Conservation (phyloP, 164 flowering plant species). For the Vitis rotundifolia region DNA sequence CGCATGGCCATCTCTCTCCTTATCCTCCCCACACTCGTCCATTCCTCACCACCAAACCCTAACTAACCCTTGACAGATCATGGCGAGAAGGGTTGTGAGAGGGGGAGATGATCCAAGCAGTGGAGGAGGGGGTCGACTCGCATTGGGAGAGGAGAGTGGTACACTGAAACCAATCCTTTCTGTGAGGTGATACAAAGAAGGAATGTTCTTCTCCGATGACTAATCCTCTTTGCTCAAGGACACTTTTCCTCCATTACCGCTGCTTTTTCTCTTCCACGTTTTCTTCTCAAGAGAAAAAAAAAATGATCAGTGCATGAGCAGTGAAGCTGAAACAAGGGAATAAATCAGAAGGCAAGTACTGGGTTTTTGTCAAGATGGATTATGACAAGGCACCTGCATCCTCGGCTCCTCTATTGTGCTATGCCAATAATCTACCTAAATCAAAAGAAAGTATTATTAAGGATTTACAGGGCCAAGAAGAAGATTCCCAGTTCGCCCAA, state of each 20-base stretch:
- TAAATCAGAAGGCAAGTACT: not conserved
- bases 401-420: constrained; percentile 12
- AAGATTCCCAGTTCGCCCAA: not conserved
- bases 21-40: constrained; percentile 6
- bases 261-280: no score
- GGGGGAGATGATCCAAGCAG: not conserved
- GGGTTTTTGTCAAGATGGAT: not conserved
- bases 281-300: no score
- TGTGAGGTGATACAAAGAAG: no score
- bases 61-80: constrained; percentile 1
- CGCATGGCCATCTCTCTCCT: constrained; percentile 18
- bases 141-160: not conserved
- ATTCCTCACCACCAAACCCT: constrained; percentile 15
- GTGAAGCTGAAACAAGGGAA: not conserved
- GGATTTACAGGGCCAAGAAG: no score
- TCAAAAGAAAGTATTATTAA: not conserved
- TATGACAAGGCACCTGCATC: not conserved
- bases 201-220: no score
- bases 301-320: no score
- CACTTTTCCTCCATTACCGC: no score
- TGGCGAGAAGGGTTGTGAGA: not conserved
- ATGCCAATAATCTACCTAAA: constrained; percentile 2
- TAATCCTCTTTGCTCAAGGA: no score
- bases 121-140: not conserved
- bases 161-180: not conserved